Percentiles rank a stretch among this genome's conserved stretches.
phyloP scores from a whole-genome alignment of 345 rosid genomes.

The Turnera subulata region DNA sequence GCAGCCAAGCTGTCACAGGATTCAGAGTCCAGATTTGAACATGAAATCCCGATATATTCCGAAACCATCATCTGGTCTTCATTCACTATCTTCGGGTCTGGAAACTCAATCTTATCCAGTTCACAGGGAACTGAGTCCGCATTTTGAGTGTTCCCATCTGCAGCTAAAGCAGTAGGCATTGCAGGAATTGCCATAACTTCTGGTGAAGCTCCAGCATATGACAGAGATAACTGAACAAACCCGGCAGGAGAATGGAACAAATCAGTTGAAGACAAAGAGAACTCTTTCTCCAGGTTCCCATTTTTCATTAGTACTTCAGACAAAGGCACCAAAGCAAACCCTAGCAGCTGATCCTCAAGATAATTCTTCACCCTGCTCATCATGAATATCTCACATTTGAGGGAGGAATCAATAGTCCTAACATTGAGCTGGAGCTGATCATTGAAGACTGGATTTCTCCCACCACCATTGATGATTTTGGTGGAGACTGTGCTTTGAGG shows the following conservation, averaged over 20 bases:
- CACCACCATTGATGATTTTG: conserved; percentile 97
- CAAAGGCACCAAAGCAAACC: conserved; percentile 84
- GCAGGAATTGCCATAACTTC: conserved; percentile 78
- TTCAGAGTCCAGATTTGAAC: conserved; percentile 52
- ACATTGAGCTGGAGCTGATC: conserved; percentile 65
- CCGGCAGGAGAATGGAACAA: conserved; percentile 96
- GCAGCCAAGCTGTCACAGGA: conserved; percentile 59
- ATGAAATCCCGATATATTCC: conserved; percentile 73
- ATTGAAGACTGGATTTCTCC: conserved; percentile 92
- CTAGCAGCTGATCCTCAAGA: conserved; percentile 94
- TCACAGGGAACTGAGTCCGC: conserved; percentile 46
- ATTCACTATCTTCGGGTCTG: conserved; percentile 85
- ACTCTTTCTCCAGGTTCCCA: conserved; percentile 82
- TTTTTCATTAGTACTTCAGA: conserved; percentile 71
- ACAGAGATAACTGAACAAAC: conserved; percentile 78
- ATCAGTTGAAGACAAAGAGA: conserved; percentile 93
- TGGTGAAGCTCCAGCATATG: conserved; percentile 74
- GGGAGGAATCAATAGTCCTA: conserved; percentile 60
- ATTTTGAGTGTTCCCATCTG: conserved; percentile 41
- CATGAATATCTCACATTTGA: conserved; percentile 95
- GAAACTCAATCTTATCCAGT: conserved; percentile 86
- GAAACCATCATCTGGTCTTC: conserved; percentile 97
- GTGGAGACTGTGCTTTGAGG: conserved; percentile 76
- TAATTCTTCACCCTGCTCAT: conserved; percentile 98
- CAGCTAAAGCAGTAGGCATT: conserved; percentile 37